Base-by-base conservation (phyloP, 495 filamentous ascomycete genomes). In the Parachaetomium inaequale region DNA sequence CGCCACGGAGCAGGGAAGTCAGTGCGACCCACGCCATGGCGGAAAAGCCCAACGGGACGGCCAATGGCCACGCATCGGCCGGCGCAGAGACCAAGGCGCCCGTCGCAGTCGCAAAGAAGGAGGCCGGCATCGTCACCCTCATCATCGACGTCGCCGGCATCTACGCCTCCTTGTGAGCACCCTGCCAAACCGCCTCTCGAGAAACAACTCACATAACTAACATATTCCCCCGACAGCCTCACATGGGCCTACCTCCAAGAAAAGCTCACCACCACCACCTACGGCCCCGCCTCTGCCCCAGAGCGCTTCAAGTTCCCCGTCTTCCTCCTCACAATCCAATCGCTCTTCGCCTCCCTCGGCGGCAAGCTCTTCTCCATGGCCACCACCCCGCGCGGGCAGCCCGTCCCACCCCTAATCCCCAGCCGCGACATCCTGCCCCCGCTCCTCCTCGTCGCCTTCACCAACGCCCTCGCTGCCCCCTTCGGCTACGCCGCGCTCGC, bases 231-330 rank as follows among this genome's bases (percentile, higher is more conserved):
- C 26, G 6, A n/a, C 58, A 97, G 94, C 74, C 81, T 98, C 2
- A 89, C 92, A 50, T 98, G 94, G 94, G 94, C 89, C 46, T 84
- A 96, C 66, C 87, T 98, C 57, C 94, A 98, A 82, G 94, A 98
- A 74, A 91, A 93, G 58, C 93, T 98, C 68, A 98, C 93, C 10
- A 98, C 95, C 3, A 96, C 92, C n/a, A 80, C 84, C 29, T 96
- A 98, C 75, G 89, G 88, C 68, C 73, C 81, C 11, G 69, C 75
- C 14, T 70, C 72, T 38, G 68, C 79, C 7, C 82, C 83, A 38
- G 85, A 91, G 65, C 84, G 88, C 63, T 98, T 96, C 82, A 91
- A 88, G 55, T 96, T 90, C 76, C 87, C 95, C 60, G 85, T 98
- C 61, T 93, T 98, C 73, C 84, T 98, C 58, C 96, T 97, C 75